These are phyloP conservation scores for Funneliformis geosporum DNA, from an alignment of 192 early-diverging fungal genomes.

Conservation along the genomic window DNA sequence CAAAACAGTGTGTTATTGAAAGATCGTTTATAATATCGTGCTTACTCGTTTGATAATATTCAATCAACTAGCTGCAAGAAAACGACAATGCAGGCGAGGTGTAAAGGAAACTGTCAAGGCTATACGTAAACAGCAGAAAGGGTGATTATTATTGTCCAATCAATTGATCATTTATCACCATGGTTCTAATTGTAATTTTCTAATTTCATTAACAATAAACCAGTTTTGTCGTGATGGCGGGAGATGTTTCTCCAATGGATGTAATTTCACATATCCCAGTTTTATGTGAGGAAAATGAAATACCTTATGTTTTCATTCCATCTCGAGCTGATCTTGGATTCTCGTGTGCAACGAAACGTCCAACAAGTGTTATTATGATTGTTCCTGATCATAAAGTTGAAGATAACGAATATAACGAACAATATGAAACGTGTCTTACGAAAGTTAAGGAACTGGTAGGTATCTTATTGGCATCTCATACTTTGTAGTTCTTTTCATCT, in stretches of 20 bases:
- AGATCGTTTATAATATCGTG: background rate
- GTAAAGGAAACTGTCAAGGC: constrained; percentile 98
- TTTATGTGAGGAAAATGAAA: constrained; percentile 92
- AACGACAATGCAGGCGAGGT: constrained; percentile 88
- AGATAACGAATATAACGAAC: constrained; percentile 81
- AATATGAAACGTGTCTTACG: constrained; percentile 78
- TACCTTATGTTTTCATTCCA: constrained; percentile 95
- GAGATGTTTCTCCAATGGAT: constrained; percentile 96
- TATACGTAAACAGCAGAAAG: constrained; percentile 93
- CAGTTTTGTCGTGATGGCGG: constrained; percentile 90
- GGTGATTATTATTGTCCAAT: constrained; percentile 36
- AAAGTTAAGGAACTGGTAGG: constrained; percentile 76
- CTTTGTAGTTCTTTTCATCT: background rate
- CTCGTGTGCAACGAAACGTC: constrained; percentile 91
- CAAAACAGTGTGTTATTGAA: no score
- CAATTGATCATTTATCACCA: constrained; percentile 8
- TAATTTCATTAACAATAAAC: background rate
- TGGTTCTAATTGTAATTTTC: background rate
- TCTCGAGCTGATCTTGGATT: constrained; percentile 95
- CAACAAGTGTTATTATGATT: constrained; percentile 90
- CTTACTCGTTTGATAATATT: background rate
- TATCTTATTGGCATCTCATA: no score
- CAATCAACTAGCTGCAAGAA: constrained; percentile 67
- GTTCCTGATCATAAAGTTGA: constrained; percentile 72
- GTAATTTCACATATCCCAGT: constrained; percentile 97